Evolutionary conservation across 371 early-diverging fungal species (phyloP).

Genomic region (Mucor saturninus): DNA sequence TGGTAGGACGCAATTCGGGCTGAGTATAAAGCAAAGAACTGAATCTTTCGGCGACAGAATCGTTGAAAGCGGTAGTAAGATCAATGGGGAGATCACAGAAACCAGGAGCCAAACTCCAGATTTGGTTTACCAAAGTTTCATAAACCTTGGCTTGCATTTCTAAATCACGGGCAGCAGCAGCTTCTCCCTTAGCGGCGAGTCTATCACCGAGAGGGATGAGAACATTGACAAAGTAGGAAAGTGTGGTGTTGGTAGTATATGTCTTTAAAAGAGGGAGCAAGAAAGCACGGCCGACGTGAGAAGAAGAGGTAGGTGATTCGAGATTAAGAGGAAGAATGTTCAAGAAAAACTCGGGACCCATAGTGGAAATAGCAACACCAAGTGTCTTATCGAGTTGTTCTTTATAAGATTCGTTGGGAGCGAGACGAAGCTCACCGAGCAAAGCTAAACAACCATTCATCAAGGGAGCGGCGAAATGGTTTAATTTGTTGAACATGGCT

Average conservation of each 20-base stretch:
- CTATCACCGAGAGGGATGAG: constrained; percentile 82
- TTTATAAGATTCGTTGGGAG: constrained; percentile 83
- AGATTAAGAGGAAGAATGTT: constrained; percentile 89
- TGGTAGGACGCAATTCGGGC: constrained; percentile 79
- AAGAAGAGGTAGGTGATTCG: constrained; percentile 55
- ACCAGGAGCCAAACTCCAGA: constrained; percentile 88
- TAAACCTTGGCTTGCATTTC: constrained; percentile 90
- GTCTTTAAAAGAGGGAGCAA: constrained; percentile 81
- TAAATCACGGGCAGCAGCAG: constrained; percentile 64
- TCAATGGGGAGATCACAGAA: constrained; percentile 88
- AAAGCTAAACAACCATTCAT: constrained; percentile 67
- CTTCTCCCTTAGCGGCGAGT: constrained; percentile 68
- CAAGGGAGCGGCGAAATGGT: constrained; percentile 63
- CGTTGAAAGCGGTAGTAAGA: constrained; percentile 61
- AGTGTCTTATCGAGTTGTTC: constrained; percentile 84
- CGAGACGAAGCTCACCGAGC: constrained; percentile 82
- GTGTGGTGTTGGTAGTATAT: constrained; percentile 77
- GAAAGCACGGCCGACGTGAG: constrained; percentile 77
- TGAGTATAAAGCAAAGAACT: constrained; percentile 68
- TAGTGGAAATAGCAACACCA: constrained; percentile 76
- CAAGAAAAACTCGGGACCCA: constrained; percentile 84
- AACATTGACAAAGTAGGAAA: constrained; percentile 73
- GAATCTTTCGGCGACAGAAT: constrained; percentile 72
- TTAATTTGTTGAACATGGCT: constrained; percentile 77
- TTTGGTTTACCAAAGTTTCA: constrained; percentile 85